Conservation (phyloP, 139 green algal species). For the Haematococcus lacustris region DNA sequence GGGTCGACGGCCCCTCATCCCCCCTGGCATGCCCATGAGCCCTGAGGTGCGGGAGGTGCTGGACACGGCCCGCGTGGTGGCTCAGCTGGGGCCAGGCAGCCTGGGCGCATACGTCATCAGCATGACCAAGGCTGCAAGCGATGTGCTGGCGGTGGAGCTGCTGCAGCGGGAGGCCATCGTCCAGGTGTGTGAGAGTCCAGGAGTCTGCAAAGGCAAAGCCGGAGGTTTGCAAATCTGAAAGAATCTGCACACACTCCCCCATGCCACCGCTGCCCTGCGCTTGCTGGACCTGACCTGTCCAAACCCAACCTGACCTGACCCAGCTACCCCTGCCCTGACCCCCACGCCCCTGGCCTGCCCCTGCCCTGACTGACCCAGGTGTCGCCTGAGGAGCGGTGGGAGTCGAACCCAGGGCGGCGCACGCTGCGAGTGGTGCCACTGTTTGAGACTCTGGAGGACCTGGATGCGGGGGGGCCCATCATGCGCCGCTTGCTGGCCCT, state of each 20-base stretch:
- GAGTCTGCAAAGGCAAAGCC: not conserved
- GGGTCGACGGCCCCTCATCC: conserved; percentile 82
- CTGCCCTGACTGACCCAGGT: no score
- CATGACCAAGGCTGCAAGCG: conserved; percentile 78
- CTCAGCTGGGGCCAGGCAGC: conserved; percentile 32
- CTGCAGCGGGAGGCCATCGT: conserved; percentile 79
- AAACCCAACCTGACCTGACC: no score
- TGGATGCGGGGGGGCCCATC: conserved; percentile 52
- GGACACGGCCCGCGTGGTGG: conserved; percentile 50
- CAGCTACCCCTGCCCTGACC: no score
- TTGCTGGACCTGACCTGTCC: no score
- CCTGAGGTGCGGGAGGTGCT: conserved; percentile 80
- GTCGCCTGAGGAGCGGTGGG: no score
- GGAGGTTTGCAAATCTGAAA: no score
- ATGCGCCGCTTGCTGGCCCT: conserved; percentile 49
- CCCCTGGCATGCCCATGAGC: conserved; percentile 65
- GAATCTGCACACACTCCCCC: no score
- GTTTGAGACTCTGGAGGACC: conserved; percentile 92
- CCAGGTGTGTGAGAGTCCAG: conserved; percentile 22
- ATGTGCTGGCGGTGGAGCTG: conserved; percentile 93
- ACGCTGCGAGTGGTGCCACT: conserved; percentile 85
- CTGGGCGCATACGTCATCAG: conserved; percentile 95
- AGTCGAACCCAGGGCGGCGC: no score
- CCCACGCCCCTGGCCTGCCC: no score
- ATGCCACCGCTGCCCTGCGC: no score